Evolutionary conservation across 2,329 filamentous ascomycete genomes (phyloP).

Genomic region (Kalmusia sp.): DNA sequence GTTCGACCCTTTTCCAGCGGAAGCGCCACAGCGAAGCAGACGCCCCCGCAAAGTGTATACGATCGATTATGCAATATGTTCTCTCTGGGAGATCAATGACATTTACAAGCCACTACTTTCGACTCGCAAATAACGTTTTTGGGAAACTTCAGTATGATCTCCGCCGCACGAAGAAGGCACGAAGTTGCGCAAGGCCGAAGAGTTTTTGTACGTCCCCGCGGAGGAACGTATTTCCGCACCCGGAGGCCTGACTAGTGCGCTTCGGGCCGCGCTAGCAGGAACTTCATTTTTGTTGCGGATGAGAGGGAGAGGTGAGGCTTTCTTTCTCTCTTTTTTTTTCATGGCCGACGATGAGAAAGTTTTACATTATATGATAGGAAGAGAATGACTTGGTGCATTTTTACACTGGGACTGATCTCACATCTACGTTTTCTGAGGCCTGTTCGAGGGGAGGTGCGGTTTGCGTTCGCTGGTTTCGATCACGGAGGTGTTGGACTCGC

Average conservation of each 20-base stretch:
- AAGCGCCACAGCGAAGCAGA: slow-evolving; percentile 42
- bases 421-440: slow-evolving; percentile 43
- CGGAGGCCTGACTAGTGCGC: slow-evolving; percentile 10
- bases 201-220: slow-evolving; percentile 30
- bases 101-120: slow-evolving; percentile 64
- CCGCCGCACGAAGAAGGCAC: slow-evolving; percentile 81
- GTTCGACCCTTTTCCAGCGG: slow-evolving; percentile 62
- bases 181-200: slow-evolving; percentile 26
- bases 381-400: slow-evolving; percentile 45
- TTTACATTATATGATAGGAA: slow-evolving; percentile 46
- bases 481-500: too few species aligned
- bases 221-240: slow-evolving; percentile 8
- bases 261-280: slow-evolving; percentile 16
- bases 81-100: slow-evolving; percentile 79
- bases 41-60: slow-evolving; percentile 50
- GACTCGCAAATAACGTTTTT: slow-evolving; percentile 74
- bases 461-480: too few species aligned
- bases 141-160: slow-evolving; percentile 70
- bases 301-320: slow-evolving; percentile 7
- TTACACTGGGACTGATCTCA: slow-evolving; percentile 47
- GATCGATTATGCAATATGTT: slow-evolving; percentile 73
- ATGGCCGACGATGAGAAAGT: slow-evolving; percentile 48
- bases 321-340: slow-evolving; percentile 25
- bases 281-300: slow-evolving; percentile 7
- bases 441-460: too few species aligned